Evolutionary conservation across 2,329 filamentous ascomycete species (phyloP).

Genomic region (Didymella glomerata): DNA sequence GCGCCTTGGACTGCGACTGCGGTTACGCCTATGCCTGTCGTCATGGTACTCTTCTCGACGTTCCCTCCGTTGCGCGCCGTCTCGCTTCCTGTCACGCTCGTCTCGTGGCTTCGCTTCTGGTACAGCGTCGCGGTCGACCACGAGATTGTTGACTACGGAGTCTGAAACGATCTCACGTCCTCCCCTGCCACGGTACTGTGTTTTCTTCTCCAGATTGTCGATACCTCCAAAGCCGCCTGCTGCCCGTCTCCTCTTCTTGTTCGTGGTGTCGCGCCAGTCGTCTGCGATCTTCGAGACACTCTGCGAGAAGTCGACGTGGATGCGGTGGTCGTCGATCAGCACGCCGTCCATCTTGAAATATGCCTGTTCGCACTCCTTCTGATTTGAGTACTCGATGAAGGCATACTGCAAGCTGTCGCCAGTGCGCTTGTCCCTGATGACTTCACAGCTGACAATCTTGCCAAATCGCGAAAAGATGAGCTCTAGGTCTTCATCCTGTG

Average conservation of each 20-base stretch:
- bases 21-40: constrained; percentile 51
- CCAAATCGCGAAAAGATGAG: constrained; percentile 98
- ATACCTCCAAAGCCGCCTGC: constrained; percentile 88
- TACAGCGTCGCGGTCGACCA: constrained; percentile 38
- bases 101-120: constrained; percentile 21
- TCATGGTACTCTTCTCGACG: constrained; percentile 49
- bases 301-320: constrained; percentile 98
- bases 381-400: constrained; percentile 95
- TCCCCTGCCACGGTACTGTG: constrained; percentile 70
- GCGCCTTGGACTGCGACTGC: constrained; percentile 45
- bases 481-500: constrained; percentile 90
- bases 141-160: constrained; percentile 44
- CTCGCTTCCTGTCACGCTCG: constrained; percentile 43
- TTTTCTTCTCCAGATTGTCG: constrained; percentile 83
- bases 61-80: constrained; percentile 51
- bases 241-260: constrained; percentile 74
- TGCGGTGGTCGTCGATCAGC: constrained; percentile 94
- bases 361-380: constrained; percentile 89
- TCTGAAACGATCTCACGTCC: constrained; percentile 43
- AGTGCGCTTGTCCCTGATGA: constrained; percentile 92
- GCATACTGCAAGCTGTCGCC: constrained; percentile 96
- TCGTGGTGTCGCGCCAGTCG: constrained; percentile 85
- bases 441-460: constrained; percentile 92
- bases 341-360: constrained; percentile 99
- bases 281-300: constrained; percentile 88